A percentile compares a stretch with the other conserved stretches of the same genome.
Evolutionary conservation across 208 protist species (phyloP).

Genomic region (Leptomonas pyrrhocoris): DNA sequence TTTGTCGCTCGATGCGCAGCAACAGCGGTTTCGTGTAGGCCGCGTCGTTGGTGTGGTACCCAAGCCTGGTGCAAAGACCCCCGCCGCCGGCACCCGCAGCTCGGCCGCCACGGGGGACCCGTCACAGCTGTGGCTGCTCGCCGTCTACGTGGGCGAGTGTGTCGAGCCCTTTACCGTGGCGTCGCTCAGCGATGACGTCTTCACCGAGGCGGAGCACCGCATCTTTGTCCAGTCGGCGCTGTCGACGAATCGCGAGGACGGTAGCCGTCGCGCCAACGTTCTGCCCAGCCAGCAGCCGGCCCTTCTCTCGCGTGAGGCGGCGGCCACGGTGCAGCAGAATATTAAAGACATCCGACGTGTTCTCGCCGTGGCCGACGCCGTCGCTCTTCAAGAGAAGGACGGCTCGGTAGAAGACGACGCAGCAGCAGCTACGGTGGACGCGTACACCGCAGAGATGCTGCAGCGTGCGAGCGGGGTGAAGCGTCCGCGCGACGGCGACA

Average conservation of each 20-base stretch:
- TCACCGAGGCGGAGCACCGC: slow-evolving; percentile 59
- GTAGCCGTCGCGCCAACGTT: slow-evolving; percentile 16
- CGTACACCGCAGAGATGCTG: neutral
- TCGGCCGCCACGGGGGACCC: slow-evolving; percentile 8
- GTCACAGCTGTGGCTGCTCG: slow-evolving; percentile 56
- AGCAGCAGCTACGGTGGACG: slow-evolving; percentile 1
- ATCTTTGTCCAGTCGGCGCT: slow-evolving; percentile 69
- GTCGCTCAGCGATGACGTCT: slow-evolving; percentile 54
- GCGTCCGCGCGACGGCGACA: slow-evolving; percentile 20
- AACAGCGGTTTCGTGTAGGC: slow-evolving; percentile 57
- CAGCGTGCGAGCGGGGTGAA: slow-evolving; percentile 31
- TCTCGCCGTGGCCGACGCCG: slow-evolving; percentile 18
- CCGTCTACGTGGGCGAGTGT: slow-evolving; percentile 72
- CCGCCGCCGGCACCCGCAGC: neutral
- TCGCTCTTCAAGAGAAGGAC: neutral
- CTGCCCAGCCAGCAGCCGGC: slow-evolving; percentile 30
- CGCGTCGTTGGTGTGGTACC: slow-evolving; percentile 59
- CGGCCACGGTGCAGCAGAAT: slow-evolving; percentile 44
- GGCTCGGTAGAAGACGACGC: neutral
- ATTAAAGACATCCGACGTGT: slow-evolving; percentile 50
- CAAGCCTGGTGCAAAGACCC: slow-evolving; percentile 28
- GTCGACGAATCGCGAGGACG: slow-evolving; percentile 28
- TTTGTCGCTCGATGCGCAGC: neutral
- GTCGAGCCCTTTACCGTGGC: slow-evolving; percentile 54
- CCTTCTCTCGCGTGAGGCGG: slow-evolving; percentile 42